phyloP scores from a whole-genome alignment of 78 protist genomes.

The Emiliania huxleyi region DNA sequence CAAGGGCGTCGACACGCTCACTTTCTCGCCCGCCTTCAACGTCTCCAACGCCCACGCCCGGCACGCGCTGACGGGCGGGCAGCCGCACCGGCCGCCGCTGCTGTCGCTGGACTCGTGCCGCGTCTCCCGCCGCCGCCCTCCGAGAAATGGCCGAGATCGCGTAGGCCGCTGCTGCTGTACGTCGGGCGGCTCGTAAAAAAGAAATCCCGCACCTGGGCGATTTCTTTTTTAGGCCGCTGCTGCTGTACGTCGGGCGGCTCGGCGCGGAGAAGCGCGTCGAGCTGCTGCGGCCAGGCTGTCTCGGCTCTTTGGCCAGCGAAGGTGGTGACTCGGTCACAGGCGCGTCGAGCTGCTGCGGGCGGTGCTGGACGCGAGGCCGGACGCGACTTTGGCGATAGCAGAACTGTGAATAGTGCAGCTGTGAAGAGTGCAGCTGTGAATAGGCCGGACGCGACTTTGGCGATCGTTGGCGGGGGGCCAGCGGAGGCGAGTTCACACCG shows the following conservation, averaged over 20 bases:
- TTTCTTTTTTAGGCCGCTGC: too few relatives aligned
- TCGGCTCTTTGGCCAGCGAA: too few relatives aligned
- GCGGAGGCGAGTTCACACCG: too few relatives aligned
- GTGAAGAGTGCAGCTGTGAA: too few relatives aligned
- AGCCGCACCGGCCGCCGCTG: neutral
- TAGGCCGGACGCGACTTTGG: conserved; percentile 22
- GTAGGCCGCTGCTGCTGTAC: too few relatives aligned
- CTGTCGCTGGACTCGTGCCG: too few relatives aligned
- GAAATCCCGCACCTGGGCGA: neutral
- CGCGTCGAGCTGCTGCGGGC: neutral
- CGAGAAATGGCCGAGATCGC: too few relatives aligned
- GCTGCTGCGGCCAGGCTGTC: neutral
- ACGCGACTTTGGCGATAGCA: conserved; percentile 27
- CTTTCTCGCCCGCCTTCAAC: conserved; percentile 4
- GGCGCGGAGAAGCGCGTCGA: conserved; percentile 16
- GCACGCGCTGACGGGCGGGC: neutral
- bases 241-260: conserved; percentile 38
- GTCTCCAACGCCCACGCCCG: neutral
- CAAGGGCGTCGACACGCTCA: conserved; percentile 35
- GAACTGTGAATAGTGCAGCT: too few relatives aligned
- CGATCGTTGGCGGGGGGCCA: conserved; percentile 43
- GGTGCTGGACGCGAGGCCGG: neutral
- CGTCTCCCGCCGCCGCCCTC: too few relatives aligned
- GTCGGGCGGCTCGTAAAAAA: neutral
- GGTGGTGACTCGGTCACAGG: too few relatives aligned